Conservation (phyloP, 495 filamentous ascomycete genomes). For the Talaromyces ruber region DNA sequence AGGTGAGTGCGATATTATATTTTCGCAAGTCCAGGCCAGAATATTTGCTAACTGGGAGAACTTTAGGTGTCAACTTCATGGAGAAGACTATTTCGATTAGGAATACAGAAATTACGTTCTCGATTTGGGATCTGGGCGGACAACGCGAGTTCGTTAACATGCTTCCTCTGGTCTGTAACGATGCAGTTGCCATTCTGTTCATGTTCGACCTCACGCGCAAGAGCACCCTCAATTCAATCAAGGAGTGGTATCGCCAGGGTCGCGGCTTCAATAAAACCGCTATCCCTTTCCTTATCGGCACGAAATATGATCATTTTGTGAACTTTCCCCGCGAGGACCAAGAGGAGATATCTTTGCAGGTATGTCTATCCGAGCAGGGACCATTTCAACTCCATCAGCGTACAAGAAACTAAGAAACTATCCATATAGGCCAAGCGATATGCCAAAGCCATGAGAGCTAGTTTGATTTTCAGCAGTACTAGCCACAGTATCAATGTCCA, state of each 20-base stretch:
- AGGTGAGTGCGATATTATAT: slow-evolving; percentile 42
- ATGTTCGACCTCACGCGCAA: slow-evolving; percentile 99
- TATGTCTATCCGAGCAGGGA: slow-evolving; percentile 22
- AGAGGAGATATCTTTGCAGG: slow-evolving; percentile 94
- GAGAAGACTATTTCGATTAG: slow-evolving; percentile 99
- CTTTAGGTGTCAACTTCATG: slow-evolving; percentile 92
- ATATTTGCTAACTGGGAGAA: background rate
- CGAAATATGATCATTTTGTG: slow-evolving; percentile 98
- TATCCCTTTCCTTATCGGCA: slow-evolving; percentile 92
- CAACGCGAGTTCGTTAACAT: slow-evolving; percentile 99
- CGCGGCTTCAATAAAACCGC: slow-evolving; percentile 99
- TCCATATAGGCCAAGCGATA: slow-evolving; percentile 73
- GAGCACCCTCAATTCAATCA: slow-evolving; percentile 96
- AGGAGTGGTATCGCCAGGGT: slow-evolving; percentile 98
- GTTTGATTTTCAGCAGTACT: slow-evolving; percentile 95
- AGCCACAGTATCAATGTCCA: slow-evolving; percentile 99
- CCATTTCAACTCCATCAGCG: background rate
- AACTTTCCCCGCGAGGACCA: slow-evolving; percentile 96
- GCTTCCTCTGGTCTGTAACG: slow-evolving; percentile 96
- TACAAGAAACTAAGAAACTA: background rate
- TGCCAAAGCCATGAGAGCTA: slow-evolving; percentile 95
- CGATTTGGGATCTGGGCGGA: slow-evolving; percentile 97
- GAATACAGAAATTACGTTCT: slow-evolving; percentile 99
- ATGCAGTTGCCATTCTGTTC: slow-evolving; percentile 95
- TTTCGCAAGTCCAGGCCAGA: background rate